A percentile compares a stretch with the other conserved stretches of the same genome.
Evolutionary conservation across 2,329 filamentous ascomycete species (phyloP).

Genomic region (Penicillium frequentans): DNA sequence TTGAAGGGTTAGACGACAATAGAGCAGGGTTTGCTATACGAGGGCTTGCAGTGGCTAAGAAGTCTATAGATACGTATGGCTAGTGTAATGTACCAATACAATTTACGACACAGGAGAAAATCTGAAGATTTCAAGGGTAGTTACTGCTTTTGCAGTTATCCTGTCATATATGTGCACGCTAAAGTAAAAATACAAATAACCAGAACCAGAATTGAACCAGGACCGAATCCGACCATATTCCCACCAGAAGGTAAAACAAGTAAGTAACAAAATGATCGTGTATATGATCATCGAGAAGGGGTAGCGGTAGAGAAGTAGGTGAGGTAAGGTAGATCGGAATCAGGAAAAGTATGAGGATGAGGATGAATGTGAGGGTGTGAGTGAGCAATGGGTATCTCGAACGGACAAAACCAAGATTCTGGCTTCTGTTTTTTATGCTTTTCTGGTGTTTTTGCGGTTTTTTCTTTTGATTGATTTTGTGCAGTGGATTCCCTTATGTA

Average conservation of each 20-base stretch:
- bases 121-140: neutral
- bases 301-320: neutral
- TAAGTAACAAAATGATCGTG: neutral
- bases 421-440: conserved; percentile 1
- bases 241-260: conserved; percentile 4
- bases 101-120: neutral
- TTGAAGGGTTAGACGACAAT: too few relatives aligned
- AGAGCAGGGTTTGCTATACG: too few relatives aligned
- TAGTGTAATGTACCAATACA: neutral
- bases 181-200: conserved; percentile 12
- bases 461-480: neutral
- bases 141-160: neutral
- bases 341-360: neutral
- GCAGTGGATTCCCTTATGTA: neutral
- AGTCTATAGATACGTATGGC: neutral
- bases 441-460: neutral
- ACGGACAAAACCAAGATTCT: conserved; percentile 6
- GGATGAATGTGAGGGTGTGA: neutral
- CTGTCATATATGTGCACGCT: conserved; percentile 16
- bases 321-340: neutral
- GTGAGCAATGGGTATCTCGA: conserved; percentile 19
- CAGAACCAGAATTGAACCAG: conserved; percentile 3
- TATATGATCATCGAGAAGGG: neutral
- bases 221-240: conserved; percentile 6
- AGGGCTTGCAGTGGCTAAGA: too few relatives aligned